Evolutionary conservation across 306 rosid species (phyloP).

Genomic region (Acacia crassicarpa): DNA sequence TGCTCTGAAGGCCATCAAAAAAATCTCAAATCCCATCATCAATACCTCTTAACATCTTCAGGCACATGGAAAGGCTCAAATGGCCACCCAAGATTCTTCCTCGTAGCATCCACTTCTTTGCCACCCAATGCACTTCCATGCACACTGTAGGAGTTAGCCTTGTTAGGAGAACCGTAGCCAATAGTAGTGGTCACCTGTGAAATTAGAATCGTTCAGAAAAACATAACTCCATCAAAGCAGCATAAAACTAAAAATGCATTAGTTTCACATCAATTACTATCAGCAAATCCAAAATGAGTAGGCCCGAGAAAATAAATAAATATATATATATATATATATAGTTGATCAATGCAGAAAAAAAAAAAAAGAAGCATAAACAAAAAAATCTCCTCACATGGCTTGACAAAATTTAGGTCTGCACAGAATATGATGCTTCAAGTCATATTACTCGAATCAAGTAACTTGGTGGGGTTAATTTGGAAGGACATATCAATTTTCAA

Average conservation of each 20-base stretch:
- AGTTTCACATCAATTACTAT: slow-evolving; percentile 6
- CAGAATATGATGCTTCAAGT: slow-evolving; percentile 6
- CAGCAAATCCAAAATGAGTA: background rate
- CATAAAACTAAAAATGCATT: slow-evolving; percentile 14
- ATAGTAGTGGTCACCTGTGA: slow-evolving; percentile 92
- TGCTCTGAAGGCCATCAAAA: background rate
- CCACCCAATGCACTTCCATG: slow-evolving; percentile 95
- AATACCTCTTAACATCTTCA: slow-evolving; percentile 89
- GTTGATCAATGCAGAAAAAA: background rate
- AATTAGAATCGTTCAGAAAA: slow-evolving; percentile 10
- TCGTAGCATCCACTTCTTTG: slow-evolving; percentile 97
- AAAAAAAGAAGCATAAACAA: background rate
- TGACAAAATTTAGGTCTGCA: background rate
- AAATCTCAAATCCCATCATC: slow-evolving; percentile 26
- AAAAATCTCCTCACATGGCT: background rate
- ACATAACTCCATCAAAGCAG: slow-evolving; percentile 9
- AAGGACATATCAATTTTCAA: background rate
- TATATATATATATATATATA: background rate
- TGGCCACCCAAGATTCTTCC: slow-evolving; percentile 99
- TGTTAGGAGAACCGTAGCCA: slow-evolving; percentile 98
- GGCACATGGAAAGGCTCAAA: slow-evolving; percentile 98
- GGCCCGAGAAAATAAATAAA: background rate
- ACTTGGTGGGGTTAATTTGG: background rate
- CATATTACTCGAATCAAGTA: background rate
- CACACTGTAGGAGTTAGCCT: slow-evolving; percentile 89